Base-by-base conservation (phyloP, 352 stramenopile species). In the Globisporangium parvum region DNA sequence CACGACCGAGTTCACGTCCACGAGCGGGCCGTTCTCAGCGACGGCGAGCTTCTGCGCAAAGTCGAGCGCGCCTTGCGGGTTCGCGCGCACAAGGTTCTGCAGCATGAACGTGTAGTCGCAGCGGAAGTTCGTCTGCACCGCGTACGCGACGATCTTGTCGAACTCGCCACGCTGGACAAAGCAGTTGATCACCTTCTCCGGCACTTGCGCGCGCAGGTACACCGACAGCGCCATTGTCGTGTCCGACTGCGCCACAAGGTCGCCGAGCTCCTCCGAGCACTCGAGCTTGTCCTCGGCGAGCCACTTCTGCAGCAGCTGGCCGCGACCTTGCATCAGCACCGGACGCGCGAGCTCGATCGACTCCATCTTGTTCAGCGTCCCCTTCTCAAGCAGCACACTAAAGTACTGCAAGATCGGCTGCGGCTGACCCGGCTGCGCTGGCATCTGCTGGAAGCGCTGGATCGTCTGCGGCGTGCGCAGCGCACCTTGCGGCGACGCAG, bases 51-150 rank as follows among this genome's bases (percentile, higher is more conserved):
- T 98, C 79, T 99, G 98, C 9, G 97, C 96, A 67, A 99, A 98
- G 70, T 99, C 96, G 31, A 99, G 73, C 37, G 96, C 96, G 50
- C 93, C 96, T 69, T 98, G 91, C 21, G 97, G 97, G 79, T 99
- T 99, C 51, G 93, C 94, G 58, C 98, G 97, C 18, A 99, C 88
- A 33, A 99, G 77, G 70, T 99, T 98, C 78, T 98, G 97, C 15
- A 99, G 85, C 95, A 99, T 98, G 59, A 91, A 95, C 18, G 94
- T 97, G 80, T 99, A 99, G 77, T 99, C 97, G 79, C 97, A 98
- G 40, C 90, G 87, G 80, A 98, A 99, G 68, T 97, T 97, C 47
- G 98, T 98, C 75, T 96, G 80, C 23, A 92, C 76, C 33, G 87
- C 85, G 66, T 95, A 95, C 20, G 96, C 91, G 35, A 98, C 94